phyloP scores from a whole-genome alignment of 2,329 filamentous ascomycete species.

The Fusarium sp. region DNA sequence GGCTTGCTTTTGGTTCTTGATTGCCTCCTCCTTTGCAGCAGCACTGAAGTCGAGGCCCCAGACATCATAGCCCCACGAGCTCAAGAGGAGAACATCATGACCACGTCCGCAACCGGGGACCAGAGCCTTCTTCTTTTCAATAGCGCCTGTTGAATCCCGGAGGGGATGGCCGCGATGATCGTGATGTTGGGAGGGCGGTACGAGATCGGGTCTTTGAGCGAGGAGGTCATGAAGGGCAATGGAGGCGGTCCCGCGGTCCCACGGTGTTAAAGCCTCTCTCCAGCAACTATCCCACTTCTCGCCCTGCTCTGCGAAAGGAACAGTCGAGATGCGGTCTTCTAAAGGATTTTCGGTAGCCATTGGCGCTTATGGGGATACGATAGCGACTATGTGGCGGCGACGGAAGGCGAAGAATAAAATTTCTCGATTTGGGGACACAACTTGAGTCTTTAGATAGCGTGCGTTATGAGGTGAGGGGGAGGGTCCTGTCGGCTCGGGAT shows the following conservation, averaged over 20 bases:
- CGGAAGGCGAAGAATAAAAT: not conserved
- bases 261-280: conserved; percentile 60
- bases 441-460: conserved; percentile 20
- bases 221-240: conserved; percentile 66
- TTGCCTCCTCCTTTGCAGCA: conserved; percentile 59
- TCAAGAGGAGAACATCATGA: conserved; percentile 82
- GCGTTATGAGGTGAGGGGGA: conserved; percentile 33
- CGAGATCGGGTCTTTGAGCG: conserved; percentile 57
- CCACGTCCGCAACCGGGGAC: conserved; percentile 87
- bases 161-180: conserved; percentile 48
- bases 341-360: conserved; percentile 43
- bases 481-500: conserved; percentile 33
- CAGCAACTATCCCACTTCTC: conserved; percentile 62
- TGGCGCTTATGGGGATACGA: conserved; percentile 20
- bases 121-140: conserved; percentile 62
- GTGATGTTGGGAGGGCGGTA: conserved; percentile 52
- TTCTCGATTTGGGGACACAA: conserved; percentile 2
- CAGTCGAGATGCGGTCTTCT: conserved; percentile 51
- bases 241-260: conserved; percentile 67
- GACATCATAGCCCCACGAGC: conserved; percentile 80
- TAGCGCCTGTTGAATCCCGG: conserved; percentile 39
- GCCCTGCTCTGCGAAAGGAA: conserved; percentile 51
- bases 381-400: not conserved
- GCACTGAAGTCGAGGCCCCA: conserved; percentile 77
- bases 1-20: conserved; percentile 55